Evolutionary conservation across 495 filamentous ascomycete genomes (phyloP).

Genomic region (Neurospora sp.): DNA sequence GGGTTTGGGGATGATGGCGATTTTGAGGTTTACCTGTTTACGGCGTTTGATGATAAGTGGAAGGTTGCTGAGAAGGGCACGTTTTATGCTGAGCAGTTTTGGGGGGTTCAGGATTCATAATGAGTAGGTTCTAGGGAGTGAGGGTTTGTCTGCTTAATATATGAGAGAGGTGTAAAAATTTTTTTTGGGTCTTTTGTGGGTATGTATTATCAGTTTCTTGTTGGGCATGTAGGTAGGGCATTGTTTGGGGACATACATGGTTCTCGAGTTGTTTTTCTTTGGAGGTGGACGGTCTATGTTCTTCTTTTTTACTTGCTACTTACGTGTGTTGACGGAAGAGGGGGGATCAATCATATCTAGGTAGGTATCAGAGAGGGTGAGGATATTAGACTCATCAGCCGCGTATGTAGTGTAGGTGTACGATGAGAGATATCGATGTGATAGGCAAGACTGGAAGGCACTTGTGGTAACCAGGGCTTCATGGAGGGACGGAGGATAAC

Average conservation of each 20-base stretch:
- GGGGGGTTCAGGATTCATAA: constrained; percentile 49
- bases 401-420: neutral
- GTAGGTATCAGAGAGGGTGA: neutral
- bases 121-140: neutral
- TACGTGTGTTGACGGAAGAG: neutral
- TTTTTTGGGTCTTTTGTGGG: too few species aligned
- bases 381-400: neutral
- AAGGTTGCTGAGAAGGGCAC: constrained; percentile 56
- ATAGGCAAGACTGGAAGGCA: neutral
- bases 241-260: neutral
- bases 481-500: neutral
- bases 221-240: neutral
- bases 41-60: constrained; percentile 68
- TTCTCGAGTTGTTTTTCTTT: neutral
- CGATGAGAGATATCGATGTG: neutral
- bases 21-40: constrained; percentile 47
- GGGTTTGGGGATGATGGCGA: constrained; percentile 24
- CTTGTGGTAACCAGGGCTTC: neutral
- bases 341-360: neutral
- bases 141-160: neutral
- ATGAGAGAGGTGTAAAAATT: too few species aligned
- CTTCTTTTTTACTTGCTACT: neutral
- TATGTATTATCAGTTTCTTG: neutral
- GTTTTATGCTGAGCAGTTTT: constrained; percentile 62
- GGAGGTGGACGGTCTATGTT: neutral